Conservation (phyloP, 106 monocot genomes). For the Acorus calamus region DNA sequence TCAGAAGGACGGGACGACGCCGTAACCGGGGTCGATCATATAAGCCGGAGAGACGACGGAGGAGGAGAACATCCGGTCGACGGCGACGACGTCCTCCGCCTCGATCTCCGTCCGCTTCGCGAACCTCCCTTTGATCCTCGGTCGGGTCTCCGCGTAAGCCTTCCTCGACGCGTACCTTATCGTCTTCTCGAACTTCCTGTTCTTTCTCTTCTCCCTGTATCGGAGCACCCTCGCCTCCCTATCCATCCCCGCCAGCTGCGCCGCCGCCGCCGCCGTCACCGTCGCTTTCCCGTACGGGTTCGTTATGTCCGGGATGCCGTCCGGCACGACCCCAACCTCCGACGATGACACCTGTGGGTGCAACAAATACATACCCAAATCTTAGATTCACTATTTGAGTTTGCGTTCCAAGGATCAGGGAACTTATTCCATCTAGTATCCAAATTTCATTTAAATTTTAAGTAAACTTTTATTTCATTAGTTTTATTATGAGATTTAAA, state of each 20-base stretch:
- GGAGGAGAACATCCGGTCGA: conserved; percentile 13
- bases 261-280: neutral
- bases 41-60: conserved; percentile 4
- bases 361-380: too few species aligned
- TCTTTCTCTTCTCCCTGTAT: conserved; percentile 65
- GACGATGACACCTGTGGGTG: conserved; percentile 19
- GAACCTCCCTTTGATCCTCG: conserved; percentile 56
- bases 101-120: conserved; percentile 33
- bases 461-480: too few species aligned
- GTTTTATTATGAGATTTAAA: too few species aligned
- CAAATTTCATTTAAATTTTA: too few species aligned
- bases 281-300: conserved; percentile 9
- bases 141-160: conserved; percentile 64
- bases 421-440: too few species aligned
- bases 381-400: too few species aligned
- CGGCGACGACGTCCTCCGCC: conserved; percentile 1
- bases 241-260: conserved; percentile 4
- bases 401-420: too few species aligned
- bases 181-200: conserved; percentile 56
- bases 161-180: conserved; percentile 63
- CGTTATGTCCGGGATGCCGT: conserved; percentile 14
- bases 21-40: conserved; percentile 14
- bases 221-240: conserved; percentile 57
- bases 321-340: conserved; percentile 32
- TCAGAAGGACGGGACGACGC: conserved; percentile 42